Percentiles rank a stretch among this genome's conserved stretches.
Conservation (phyloP, 2,329 filamentous ascomycete genomes). For the Neofusicoccum umdonicola region DNA sequence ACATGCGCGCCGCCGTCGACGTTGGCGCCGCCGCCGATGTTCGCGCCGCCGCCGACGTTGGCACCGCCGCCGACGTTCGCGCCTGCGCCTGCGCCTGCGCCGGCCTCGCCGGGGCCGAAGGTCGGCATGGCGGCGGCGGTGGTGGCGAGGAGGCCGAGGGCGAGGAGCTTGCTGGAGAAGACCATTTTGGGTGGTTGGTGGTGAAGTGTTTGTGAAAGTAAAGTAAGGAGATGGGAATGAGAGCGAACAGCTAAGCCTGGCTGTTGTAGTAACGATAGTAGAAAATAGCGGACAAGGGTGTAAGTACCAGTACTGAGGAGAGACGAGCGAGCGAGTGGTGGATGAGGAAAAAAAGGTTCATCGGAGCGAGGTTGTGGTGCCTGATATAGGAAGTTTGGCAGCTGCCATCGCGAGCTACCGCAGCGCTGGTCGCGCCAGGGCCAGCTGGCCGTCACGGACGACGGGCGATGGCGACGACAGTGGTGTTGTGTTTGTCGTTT, state of each 20-base stretch:
- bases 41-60: too few species aligned
- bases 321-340: neutral
- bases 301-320: neutral
- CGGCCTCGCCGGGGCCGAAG: neutral
- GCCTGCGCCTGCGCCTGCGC: neutral
- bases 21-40: too few species aligned
- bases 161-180: constrained; percentile 3
- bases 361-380: neutral
- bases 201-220: neutral
- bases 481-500: constrained; percentile 10
- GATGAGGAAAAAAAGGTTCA: neutral
- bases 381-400: neutral
- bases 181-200: neutral
- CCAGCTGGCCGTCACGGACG: neutral
- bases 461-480: neutral
- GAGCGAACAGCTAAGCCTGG: neutral
- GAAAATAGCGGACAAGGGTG: neutral
- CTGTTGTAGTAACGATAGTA: neutral
- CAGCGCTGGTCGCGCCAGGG: neutral
- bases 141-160: neutral
- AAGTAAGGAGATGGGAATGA: neutral
- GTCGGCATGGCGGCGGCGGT: neutral
- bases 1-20: too few species aligned
- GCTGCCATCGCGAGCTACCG: neutral
- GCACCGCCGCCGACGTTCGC: neutral